Evolutionary conservation across 768 basidiomycete genomes (phyloP), one percentile per base, ranked within the genome.

Genomic region (Calocybe gangraenosa): DNA sequence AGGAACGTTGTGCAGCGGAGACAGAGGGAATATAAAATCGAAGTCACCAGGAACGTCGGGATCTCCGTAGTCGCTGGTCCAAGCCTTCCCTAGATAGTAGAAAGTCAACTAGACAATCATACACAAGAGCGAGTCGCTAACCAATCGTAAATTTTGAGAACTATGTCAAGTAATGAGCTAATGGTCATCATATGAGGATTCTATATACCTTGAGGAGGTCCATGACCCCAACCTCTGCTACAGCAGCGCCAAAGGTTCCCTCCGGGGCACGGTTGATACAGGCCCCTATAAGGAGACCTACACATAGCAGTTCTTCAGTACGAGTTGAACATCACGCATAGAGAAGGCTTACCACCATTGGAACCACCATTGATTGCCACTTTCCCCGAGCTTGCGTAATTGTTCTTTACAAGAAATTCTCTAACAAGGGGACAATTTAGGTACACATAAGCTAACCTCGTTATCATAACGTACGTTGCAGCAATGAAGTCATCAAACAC

Each of bases 401-500:
- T 82, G 55, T 87, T 75, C 46, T 82, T 67, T n/a, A 87, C 78
- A 22, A 92, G 75, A 58, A 78, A 81, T 58, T 88, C 70, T 17
- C 85, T 89, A 47, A 3, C n/a, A n/a, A 30, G 56, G 19, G 32
- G 40, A 20, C 32, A 21, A 42, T 35, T 25, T 51, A 6, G 38
- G 34, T 18, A 6, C 19, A 18, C 32, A 40, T 19, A 38, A 32
- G 30, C 10, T 14, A 35, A 38, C 22, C 39, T 22, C 13, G 38
- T n/a, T 30, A 30, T 20, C 34, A 18, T 11, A 28, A 65, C 80
- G 55, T 66, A 87, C 87, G 82, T 80, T 22, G 86, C 87, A 6
- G 84, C 78, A 51, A 87, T 84, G 64, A 92, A 92, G 59, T 92
- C 90, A 54, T 91, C 71, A 55, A 88, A 92, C 44, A 80, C 81